Evolutionary conservation across 2,329 filamentous ascomycete genomes (phyloP).

Genomic region (Botrytis paeoniae): DNA sequence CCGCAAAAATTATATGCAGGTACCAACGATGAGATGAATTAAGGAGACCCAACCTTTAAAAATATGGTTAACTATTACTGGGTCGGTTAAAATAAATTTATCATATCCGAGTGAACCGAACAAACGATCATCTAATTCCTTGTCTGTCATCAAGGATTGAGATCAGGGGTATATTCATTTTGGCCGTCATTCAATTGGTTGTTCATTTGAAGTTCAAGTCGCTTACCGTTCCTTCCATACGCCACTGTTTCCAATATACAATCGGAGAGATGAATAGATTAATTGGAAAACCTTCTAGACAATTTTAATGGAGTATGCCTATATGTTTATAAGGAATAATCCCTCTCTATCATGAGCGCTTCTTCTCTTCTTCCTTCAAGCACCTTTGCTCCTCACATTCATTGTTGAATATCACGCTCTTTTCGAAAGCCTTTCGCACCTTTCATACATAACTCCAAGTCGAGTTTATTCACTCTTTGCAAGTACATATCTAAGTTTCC

Average conservation of each 20-base stretch:
- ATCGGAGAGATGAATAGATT: constrained; percentile 6
- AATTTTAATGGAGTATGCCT: not conserved
- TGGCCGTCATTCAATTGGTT: not conserved
- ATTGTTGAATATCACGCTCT: constrained; percentile 9
- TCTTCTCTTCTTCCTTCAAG: constrained; percentile 8
- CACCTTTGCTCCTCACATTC: constrained; percentile 17
- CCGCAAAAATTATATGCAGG: not conserved
- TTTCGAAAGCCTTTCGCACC: constrained; percentile 6
- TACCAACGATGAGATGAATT: not conserved
- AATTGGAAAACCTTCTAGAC: not conserved
- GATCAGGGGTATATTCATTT: not conserved
- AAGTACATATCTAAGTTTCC: not conserved
- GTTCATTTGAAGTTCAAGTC: not conserved
- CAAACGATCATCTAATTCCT: constrained; percentile 4
- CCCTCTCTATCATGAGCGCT: not conserved
- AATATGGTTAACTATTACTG: not conserved
- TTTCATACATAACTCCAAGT: constrained; percentile 13
- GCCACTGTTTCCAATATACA: constrained; percentile 19
- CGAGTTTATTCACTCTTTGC: constrained; percentile 14
- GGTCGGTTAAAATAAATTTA: not conserved
- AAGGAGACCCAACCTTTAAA: constrained; percentile 8
- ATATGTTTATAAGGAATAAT: constrained; percentile 11
- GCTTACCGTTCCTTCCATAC: constrained; percentile 10
- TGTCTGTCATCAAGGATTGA: not conserved
- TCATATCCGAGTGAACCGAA: constrained; percentile 1